Conservation (phyloP, 495 filamentous ascomycete genomes). For the Podospora pseudocomata region DNA sequence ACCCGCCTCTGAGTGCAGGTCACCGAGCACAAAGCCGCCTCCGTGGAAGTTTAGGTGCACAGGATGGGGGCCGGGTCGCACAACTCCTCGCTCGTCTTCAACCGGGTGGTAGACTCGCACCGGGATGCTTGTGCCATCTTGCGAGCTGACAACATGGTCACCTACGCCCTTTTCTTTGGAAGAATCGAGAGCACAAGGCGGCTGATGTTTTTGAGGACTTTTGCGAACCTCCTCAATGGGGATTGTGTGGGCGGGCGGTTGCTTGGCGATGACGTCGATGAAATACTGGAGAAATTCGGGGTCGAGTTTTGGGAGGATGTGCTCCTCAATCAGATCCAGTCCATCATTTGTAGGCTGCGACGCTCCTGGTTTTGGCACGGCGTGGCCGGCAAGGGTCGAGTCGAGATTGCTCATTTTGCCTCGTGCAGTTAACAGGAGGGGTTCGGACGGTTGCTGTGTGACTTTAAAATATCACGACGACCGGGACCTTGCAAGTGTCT, state of each 20-base stretch:
- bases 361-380: constrained; percentile 4
- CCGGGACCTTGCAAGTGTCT: background rate
- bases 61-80: constrained; percentile 38
- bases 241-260: constrained; percentile 32
- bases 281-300: constrained; percentile 27
- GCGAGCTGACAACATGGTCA: constrained; percentile 37
- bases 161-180: constrained; percentile 33
- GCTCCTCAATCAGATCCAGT: constrained; percentile 22
- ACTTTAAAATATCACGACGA: background rate
- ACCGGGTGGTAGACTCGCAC: constrained; percentile 47
- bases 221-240: constrained; percentile 42
- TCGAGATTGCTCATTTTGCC: constrained; percentile 11
- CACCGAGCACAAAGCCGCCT: constrained; percentile 48
- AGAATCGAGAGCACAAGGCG: constrained; percentile 36
- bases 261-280: constrained; percentile 17
- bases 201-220: constrained; percentile 36
- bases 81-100: constrained; percentile 27
- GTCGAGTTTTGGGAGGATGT: constrained; percentile 29
- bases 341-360: constrained; percentile 4
- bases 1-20: constrained; percentile 42
- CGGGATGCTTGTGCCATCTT: constrained; percentile 41
- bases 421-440: background rate
- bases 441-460: background rate
- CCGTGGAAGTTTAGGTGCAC: constrained; percentile 51
- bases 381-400: constrained; percentile 8